Evolutionary conservation across 495 filamentous ascomycete species (phyloP).

Genomic region (Aspergillus homomorphus): DNA sequence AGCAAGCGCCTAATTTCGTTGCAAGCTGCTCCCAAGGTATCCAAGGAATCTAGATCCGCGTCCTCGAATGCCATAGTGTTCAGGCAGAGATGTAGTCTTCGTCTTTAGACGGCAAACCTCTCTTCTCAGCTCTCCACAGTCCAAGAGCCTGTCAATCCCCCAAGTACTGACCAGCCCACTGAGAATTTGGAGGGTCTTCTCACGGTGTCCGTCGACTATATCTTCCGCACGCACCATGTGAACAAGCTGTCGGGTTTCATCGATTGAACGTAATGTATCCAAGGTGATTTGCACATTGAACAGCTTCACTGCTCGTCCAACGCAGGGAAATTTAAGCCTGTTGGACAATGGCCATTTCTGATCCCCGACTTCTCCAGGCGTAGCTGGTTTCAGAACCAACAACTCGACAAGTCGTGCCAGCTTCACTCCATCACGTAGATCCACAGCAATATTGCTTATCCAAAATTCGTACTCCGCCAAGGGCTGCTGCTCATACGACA

Average conservation of each 20-base stretch:
- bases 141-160: conserved; percentile 53
- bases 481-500: conserved; percentile 52
- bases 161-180: conserved; percentile 60
- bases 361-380: neutral
- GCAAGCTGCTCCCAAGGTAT: conserved; percentile 21
- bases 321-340: conserved; percentile 57
- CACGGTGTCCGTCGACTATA: conserved; percentile 64
- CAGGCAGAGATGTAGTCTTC: conserved; percentile 23
- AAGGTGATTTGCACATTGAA: conserved; percentile 62
- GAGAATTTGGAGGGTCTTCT: conserved; percentile 62
- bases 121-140: conserved; percentile 51
- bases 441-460: conserved; percentile 60
- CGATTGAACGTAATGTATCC: conserved; percentile 44
- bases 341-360: conserved; percentile 49
- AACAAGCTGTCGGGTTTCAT: conserved; percentile 32
- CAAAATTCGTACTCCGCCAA: conserved; percentile 58
- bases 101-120: conserved; percentile 47
- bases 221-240: conserved; percentile 53
- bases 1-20: conserved; percentile 43
- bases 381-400: conserved; percentile 46
- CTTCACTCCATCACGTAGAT: conserved; percentile 62
- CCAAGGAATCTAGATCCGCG: conserved; percentile 15
- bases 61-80: conserved; percentile 18
- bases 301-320: conserved; percentile 55
- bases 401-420: conserved; percentile 60